Evolutionary conservation across 768 basidiomycete species (phyloP).

Genomic region (Fomitopsis serialis): DNA sequence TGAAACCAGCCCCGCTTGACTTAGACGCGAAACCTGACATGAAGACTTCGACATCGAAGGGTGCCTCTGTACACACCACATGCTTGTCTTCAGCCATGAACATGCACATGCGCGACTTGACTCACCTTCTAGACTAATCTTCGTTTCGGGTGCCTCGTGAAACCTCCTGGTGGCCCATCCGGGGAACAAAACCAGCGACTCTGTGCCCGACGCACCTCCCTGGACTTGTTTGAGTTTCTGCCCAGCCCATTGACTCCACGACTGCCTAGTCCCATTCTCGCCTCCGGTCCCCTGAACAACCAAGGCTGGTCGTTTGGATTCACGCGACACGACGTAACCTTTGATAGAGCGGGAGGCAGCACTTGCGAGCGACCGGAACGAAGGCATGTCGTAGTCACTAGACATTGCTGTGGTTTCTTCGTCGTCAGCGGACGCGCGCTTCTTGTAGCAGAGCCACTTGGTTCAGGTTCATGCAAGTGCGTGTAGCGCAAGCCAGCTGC

Average conservation of each 20-base stretch:
- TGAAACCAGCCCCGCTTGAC: slow-evolving; percentile 49
- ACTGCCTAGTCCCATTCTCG: slow-evolving; percentile 28
- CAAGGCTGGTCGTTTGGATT: slow-evolving; percentile 27
- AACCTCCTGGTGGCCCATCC: slow-evolving; percentile 70
- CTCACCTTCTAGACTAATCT: slow-evolving; percentile 20
- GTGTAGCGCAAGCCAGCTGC: no score
- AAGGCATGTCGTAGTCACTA: slow-evolving; percentile 23
- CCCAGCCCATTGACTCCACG: slow-evolving; percentile 62
- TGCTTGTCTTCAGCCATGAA: slow-evolving; percentile 17
- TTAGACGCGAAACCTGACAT: slow-evolving; percentile 74
- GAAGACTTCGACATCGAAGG: slow-evolving; percentile 69
- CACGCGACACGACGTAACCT: slow-evolving; percentile 43
- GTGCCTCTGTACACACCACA: slow-evolving; percentile 30
- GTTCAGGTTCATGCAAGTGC: no score
- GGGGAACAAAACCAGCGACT: slow-evolving; percentile 63
- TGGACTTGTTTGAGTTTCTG: slow-evolving; percentile 32
- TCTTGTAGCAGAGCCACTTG: not conserved
- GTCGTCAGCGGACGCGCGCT: not conserved
- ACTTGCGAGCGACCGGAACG: slow-evolving; percentile 24
- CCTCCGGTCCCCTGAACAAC: not conserved
- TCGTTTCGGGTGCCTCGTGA: slow-evolving; percentile 8
- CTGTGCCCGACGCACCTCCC: slow-evolving; percentile 23
- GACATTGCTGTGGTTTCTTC: slow-evolving; percentile 12
- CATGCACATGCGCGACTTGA: not conserved
- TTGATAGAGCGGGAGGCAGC: slow-evolving; percentile 37